Conservation (phyloP, 352 stramenopile genomes). For the Phytophthora niederhauseri region DNA sequence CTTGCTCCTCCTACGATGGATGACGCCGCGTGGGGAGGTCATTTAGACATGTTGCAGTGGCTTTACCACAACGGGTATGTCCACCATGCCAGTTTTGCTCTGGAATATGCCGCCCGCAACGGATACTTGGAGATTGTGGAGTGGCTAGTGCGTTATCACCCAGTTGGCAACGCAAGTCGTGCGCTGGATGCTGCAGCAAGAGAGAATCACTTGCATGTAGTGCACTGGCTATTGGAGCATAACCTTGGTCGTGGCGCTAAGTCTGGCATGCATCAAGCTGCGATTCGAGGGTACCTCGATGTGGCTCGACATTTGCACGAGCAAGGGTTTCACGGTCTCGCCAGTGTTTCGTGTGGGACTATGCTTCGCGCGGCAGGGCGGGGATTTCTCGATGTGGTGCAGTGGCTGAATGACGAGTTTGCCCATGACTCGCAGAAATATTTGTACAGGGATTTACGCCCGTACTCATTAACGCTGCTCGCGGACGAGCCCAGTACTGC, state of each 20-base stretch:
- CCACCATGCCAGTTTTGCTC: conserved; percentile 32
- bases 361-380: conserved; percentile 37
- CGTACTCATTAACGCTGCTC: conserved; percentile 29
- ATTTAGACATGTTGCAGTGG: conserved; percentile 34
- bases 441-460: conserved; percentile 33
- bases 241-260: conserved; percentile 34
- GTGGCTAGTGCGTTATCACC: conserved; percentile 35
- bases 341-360: conserved; percentile 32
- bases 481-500: conserved; percentile 32
- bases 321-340: conserved; percentile 26
- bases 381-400: conserved; percentile 36
- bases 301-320: conserved; percentile 30
- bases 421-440: conserved; percentile 9
- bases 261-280: conserved; percentile 38
- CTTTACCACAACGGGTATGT: conserved; percentile 36
- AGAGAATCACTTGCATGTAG: conserved; percentile 26
- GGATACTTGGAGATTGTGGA: conserved; percentile 46
- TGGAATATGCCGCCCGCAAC: conserved; percentile 44
- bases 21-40: conserved; percentile 31
- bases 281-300: conserved; percentile 32
- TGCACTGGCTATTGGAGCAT: conserved; percentile 32
- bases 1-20: conserved; percentile 36
- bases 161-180: conserved; percentile 40
- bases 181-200: conserved; percentile 34
- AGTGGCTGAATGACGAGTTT: conserved; percentile 36